A percentile compares a stretch with the other conserved stretches of the same genome.
Evolutionary conservation across 306 rosid species (phyloP).

Genomic region (Dalbergia cochinchinensis): DNA sequence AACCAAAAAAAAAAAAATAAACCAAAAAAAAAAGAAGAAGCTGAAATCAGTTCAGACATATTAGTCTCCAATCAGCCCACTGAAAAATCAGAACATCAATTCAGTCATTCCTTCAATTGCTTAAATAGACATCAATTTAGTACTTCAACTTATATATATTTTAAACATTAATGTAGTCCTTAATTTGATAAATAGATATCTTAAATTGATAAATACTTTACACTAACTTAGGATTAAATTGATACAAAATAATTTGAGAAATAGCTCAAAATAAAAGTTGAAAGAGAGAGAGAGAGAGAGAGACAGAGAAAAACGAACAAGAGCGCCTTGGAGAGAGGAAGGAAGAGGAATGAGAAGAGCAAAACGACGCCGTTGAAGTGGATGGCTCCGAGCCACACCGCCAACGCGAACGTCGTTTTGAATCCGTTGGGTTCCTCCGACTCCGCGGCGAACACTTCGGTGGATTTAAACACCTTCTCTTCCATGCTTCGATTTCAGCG

Average conservation of each 20-base stretch:
- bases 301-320: constrained; percentile 52
- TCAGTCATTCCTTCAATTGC: no score
- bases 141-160: no score
- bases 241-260: no score
- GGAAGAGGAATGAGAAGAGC: constrained; percentile 63
- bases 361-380: constrained; percentile 65
- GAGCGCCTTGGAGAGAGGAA: constrained; percentile 67
- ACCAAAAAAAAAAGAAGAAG: neutral
- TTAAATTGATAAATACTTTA: no score
- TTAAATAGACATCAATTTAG: neutral
- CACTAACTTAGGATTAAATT: no score
- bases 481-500: neutral
- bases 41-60: no score
- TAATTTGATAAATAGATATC: no score
- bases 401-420: constrained; percentile 55
- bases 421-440: constrained; percentile 38
- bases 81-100: no score
- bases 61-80: no score
- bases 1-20: neutral
- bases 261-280: no score
- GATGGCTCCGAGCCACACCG: constrained; percentile 79
- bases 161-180: no score
- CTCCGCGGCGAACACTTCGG: constrained; percentile 44
- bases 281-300: neutral
- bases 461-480: constrained; percentile 52